A percentile compares a stretch with the other conserved stretches of the same genome.
Conservation (phyloP, 2,329 filamentous ascomycete species). For the Talaromyces rugulosus region DNA sequence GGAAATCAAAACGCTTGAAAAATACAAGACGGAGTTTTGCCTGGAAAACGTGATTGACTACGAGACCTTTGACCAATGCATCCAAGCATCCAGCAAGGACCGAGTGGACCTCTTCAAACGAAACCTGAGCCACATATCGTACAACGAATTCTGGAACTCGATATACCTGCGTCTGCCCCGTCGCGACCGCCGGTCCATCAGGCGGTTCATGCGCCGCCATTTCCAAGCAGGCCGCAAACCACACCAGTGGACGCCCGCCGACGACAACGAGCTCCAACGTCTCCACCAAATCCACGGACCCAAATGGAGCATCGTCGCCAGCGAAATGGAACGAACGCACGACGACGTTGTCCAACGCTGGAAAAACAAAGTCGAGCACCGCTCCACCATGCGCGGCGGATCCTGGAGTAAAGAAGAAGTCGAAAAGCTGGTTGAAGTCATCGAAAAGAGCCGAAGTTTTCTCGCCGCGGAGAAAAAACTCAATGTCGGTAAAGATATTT, state of each 20-base stretch:
- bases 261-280: constrained; percentile 37
- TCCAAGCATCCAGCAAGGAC: constrained; percentile 30
- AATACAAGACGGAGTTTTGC: constrained; percentile 32
- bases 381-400: constrained; percentile 30
- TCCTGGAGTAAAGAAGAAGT: constrained; percentile 35
- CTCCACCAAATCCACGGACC: constrained; percentile 29
- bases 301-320: constrained; percentile 36
- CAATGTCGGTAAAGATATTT: constrained; percentile 30
- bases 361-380: constrained; percentile 39
- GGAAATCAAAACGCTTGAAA: constrained; percentile 28
- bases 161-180: constrained; percentile 33
- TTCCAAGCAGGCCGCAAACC: constrained; percentile 36
- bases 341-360: constrained; percentile 42
- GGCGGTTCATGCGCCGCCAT: constrained; percentile 40
- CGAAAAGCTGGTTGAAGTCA: constrained; percentile 20
- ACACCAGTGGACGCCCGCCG: constrained; percentile 36
- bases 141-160: constrained; percentile 32
- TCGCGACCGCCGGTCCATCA: constrained; percentile 34
- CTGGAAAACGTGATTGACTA: constrained; percentile 21
- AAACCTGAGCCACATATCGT: constrained; percentile 17
- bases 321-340: constrained; percentile 32
- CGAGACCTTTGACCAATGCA: constrained; percentile 26
- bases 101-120: constrained; percentile 21
- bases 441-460: constrained; percentile 22
- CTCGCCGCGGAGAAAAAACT: constrained; percentile 15